These are phyloP conservation scores for Glutinoglossum americanum DNA, from an alignment of 495 filamentous ascomycete genomes.

Conservation along the genomic window DNA sequence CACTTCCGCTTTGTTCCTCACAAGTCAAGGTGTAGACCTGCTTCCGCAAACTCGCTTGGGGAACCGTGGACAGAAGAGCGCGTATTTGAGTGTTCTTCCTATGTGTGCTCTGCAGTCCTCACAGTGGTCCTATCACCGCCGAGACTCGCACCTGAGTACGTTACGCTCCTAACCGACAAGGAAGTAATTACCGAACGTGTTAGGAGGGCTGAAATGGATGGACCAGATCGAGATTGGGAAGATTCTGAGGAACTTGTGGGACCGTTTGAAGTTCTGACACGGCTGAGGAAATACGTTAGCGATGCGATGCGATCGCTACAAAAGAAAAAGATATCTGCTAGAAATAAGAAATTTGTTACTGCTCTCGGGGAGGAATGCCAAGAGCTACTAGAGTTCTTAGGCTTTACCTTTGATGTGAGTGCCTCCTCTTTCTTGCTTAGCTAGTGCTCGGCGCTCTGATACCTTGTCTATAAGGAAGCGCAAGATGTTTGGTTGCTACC, in stretches of 20 bases:
- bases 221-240: conserved; percentile 26
- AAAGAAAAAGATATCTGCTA: conserved; percentile 34
- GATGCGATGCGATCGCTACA: conserved; percentile 28
- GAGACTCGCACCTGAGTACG: conserved; percentile 9
- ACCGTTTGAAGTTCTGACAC: conserved; percentile 28
- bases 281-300: conserved; percentile 36
- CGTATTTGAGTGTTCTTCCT: conserved; percentile 37
- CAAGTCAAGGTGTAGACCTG: conserved; percentile 7
- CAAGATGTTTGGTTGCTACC: conserved; percentile 1
- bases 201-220: conserved; percentile 19
- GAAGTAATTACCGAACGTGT: conserved; percentile 28
- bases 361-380: conserved; percentile 45
- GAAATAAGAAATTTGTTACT: conserved; percentile 51
- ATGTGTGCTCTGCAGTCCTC: conserved; percentile 31
- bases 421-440: neutral
- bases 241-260: conserved; percentile 31
- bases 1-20: conserved; percentile 29
- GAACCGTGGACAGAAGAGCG: conserved; percentile 14
- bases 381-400: conserved; percentile 38
- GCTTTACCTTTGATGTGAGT: conserved; percentile 22
- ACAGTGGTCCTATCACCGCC: conserved; percentile 8
- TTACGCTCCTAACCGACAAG: conserved; percentile 34
- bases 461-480: conserved; percentile 9
- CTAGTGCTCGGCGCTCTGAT: conserved; percentile 13
- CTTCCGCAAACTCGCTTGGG: neutral